phyloP scores from a whole-genome alignment of 2,329 filamentous ascomycete genomes.

The Fusarium equiseti region DNA sequence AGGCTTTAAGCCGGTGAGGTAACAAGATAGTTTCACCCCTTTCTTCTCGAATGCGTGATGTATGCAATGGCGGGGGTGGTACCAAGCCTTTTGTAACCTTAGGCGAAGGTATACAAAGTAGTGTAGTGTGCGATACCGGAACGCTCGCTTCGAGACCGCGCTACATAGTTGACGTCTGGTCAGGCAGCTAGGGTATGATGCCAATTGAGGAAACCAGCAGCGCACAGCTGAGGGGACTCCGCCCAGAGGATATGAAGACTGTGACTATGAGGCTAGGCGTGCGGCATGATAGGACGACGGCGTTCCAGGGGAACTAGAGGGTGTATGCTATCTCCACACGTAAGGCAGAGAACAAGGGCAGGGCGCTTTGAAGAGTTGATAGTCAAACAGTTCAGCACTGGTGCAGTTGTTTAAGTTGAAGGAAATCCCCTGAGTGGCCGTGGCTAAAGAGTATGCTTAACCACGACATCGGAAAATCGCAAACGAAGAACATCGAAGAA shows the following conservation, averaged over 20 bases:
- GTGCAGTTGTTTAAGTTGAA: conserved; percentile 40
- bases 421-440: conserved; percentile 31
- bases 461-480: conserved; percentile 12
- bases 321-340: conserved; percentile 31
- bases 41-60: not conserved
- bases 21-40: not conserved
- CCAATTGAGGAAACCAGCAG: conserved; percentile 25
- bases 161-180: conserved; percentile 34
- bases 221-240: conserved; percentile 27
- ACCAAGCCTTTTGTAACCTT: conserved; percentile 17
- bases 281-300: conserved; percentile 24
- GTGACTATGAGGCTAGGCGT: conserved; percentile 30
- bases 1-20: not conserved
- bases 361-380: conserved; percentile 27
- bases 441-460: conserved; percentile 10
- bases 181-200: conserved; percentile 31
- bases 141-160: conserved; percentile 29
- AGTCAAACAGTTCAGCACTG: conserved; percentile 14
- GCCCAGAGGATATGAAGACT: conserved; percentile 30
- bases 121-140: conserved; percentile 37
- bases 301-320: conserved; percentile 24
- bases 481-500: not conserved
- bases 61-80: conserved; percentile 1
- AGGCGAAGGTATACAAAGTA: not conserved
- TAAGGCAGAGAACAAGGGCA: conserved; percentile 38